Evolutionary conservation across 139 green algal genomes (phyloP).

Genomic region (Micromonas pusilla): DNA sequence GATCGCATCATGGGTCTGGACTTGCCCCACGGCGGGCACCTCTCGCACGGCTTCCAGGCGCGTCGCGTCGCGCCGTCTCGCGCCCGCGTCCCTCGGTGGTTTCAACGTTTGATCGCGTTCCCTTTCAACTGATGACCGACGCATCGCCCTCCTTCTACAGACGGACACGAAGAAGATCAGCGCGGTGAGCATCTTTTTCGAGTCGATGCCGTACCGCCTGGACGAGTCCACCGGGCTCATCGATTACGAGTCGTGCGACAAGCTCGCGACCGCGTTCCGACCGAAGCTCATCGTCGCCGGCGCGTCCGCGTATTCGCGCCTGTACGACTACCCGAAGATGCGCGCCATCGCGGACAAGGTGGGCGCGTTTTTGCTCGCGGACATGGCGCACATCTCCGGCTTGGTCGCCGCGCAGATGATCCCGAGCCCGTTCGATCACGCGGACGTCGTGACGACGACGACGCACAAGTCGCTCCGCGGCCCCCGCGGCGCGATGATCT

Average conservation of each 20-base stretch:
- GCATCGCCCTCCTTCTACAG: constrained; percentile 9
- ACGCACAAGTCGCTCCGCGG: constrained; percentile 96
- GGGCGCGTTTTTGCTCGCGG: constrained; percentile 68
- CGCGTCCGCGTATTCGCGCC: constrained; percentile 84
- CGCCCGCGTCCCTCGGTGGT: background rate
- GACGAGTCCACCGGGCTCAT: constrained; percentile 90
- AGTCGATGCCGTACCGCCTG: constrained; percentile 94
- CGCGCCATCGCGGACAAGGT: constrained; percentile 46
- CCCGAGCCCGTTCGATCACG: constrained; percentile 81
- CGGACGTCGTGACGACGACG: constrained; percentile 96
- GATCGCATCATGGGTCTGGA: constrained; percentile 98
- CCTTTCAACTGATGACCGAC: background rate
- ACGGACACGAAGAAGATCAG: constrained; percentile 97
- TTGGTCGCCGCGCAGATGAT: constrained; percentile 77
- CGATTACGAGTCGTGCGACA: constrained; percentile 79
- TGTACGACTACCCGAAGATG: constrained; percentile 94
- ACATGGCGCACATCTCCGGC: constrained; percentile 97
- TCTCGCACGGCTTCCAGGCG: constrained; percentile 53
- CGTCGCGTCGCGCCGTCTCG: no score
- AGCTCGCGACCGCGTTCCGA: constrained; percentile 36
- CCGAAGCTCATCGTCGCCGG: constrained; percentile 85
- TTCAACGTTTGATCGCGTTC: no score
- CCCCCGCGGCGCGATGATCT: constrained; percentile 89
- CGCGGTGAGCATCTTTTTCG: constrained; percentile 95
- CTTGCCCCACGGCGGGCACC: constrained; percentile 93